A percentile compares a stretch with the other conserved stretches of the same genome.
Evolutionary conservation across 805 yeast species (phyloP).

Genomic region (Tetrapisispora phaffii): DNA sequence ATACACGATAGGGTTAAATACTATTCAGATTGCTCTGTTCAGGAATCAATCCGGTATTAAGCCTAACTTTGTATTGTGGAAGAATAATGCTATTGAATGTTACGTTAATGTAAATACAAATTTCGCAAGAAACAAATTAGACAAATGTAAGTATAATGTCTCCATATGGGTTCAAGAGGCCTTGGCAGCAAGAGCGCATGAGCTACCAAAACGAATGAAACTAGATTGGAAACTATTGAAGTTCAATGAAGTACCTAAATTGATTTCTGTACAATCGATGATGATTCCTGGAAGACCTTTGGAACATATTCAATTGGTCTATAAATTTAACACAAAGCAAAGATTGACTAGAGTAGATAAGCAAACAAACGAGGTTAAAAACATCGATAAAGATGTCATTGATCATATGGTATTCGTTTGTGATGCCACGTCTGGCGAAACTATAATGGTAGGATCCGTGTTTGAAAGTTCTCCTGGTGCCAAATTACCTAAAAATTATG

Average conservation of each 20-base stretch:
- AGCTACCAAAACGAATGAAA: slow-evolving; percentile 47
- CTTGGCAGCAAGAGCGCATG: slow-evolving; percentile 39
- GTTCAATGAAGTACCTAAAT: slow-evolving; percentile 61
- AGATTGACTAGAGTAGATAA: slow-evolving; percentile 41
- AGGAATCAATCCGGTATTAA: slow-evolving; percentile 60
- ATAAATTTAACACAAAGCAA: slow-evolving; percentile 55
- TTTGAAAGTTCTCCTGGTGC: slow-evolving; percentile 48
- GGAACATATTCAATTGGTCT: slow-evolving; percentile 49
- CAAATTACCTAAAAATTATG: slow-evolving; percentile 24
- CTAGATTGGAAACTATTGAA: slow-evolving; percentile 71
- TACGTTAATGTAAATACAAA: slow-evolving; percentile 73
- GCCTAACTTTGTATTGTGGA: slow-evolving; percentile 69
- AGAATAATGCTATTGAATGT: slow-evolving; percentile 69
- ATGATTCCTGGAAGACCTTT: slow-evolving; percentile 48
- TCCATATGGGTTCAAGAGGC: slow-evolving; percentile 60
- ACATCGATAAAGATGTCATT: slow-evolving; percentile 42
- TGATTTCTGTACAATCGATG: slow-evolving; percentile 59
- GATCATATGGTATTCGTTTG: slow-evolving; percentile 55
- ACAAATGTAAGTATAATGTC: slow-evolving; percentile 35
- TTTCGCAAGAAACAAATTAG: slow-evolving; percentile 54
- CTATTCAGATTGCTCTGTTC: slow-evolving; percentile 54
- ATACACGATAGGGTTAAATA: slow-evolving; percentile 57
- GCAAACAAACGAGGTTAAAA: slow-evolving; percentile 36
- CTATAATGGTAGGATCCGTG: slow-evolving; percentile 53
- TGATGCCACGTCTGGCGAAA: slow-evolving; percentile 48